Evolutionary conservation across 2,329 filamentous ascomycete species (phyloP).

Genomic region (Sporothrix luriei): DNA sequence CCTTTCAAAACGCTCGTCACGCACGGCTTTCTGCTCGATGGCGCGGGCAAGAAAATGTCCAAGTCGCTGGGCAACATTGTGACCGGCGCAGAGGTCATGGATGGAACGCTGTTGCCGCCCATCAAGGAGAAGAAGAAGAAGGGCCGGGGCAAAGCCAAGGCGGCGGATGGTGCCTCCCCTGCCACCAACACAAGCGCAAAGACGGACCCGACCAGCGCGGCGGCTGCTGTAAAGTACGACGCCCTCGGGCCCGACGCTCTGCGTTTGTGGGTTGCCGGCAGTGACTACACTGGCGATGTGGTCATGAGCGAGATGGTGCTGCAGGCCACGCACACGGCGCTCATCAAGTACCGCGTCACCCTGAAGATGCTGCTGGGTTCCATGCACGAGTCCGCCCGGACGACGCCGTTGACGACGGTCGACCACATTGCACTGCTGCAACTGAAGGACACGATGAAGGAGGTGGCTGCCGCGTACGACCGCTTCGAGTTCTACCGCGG

Average conservation of each 20-base stretch:
- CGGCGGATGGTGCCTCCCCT: constrained; percentile 38
- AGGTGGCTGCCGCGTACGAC: constrained; percentile 66
- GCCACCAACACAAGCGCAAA: background rate
- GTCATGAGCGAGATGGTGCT: constrained; percentile 78
- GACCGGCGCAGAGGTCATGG: constrained; percentile 78
- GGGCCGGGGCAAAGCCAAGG: constrained; percentile 47
- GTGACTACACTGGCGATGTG: constrained; percentile 88
- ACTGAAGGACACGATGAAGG: constrained; percentile 64
- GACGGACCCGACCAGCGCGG: background rate
- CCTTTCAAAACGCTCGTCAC: constrained; percentile 92
- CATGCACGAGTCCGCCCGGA: constrained; percentile 58
- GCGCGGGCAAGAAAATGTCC: constrained; percentile 95
- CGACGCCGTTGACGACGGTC: constrained; percentile 57
- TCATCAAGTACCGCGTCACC: constrained; percentile 86
- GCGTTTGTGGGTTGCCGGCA: constrained; percentile 86
- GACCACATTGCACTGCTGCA: constrained; percentile 80
- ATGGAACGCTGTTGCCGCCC: constrained; percentile 74
- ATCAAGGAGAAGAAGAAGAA: constrained; percentile 63
- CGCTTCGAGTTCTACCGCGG: constrained; percentile 83
- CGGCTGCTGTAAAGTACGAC: constrained; percentile 55
- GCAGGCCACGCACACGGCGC: constrained; percentile 70
- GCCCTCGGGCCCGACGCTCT: constrained; percentile 83
- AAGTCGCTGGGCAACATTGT: constrained; percentile 93
- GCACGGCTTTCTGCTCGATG: constrained; percentile 91
- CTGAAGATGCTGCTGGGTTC: constrained; percentile 89